Evolutionary conservation across 257 asterid species (phyloP).

Genomic region (Plectranthus barbatus): DNA sequence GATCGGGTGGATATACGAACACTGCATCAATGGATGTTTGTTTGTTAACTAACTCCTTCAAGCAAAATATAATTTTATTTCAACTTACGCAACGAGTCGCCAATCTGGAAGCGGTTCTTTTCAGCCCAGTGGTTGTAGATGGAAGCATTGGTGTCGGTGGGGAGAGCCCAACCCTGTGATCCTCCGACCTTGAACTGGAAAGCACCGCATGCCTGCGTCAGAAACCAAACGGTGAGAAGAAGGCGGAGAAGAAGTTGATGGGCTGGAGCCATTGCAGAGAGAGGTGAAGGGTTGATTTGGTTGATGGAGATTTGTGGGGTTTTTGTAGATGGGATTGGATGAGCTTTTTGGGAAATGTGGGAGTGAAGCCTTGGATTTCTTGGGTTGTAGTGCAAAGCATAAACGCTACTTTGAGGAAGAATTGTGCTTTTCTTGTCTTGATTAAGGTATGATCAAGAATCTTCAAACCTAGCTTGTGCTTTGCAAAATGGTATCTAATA

Average conservation of each 20-base stretch:
- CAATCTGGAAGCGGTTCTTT: slow-evolving; percentile 37
- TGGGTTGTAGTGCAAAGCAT: slow-evolving; percentile 29
- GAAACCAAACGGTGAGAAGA: slow-evolving; percentile 17
- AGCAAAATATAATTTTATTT: too few species aligned
- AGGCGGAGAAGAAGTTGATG: not conserved
- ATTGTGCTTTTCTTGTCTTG: slow-evolving; percentile 62
- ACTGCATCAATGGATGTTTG: slow-evolving; percentile 29
- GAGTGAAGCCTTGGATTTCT: slow-evolving; percentile 45
- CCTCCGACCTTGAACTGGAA: slow-evolving; percentile 70
- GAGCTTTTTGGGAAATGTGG: slow-evolving; percentile 29
- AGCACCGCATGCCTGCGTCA: slow-evolving; percentile 34
- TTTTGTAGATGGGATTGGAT: slow-evolving; percentile 41
- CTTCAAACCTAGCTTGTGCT: slow-evolving; percentile 39
- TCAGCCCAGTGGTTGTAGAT: slow-evolving; percentile 49
- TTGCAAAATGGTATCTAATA: not conserved
- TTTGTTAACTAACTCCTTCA: too few species aligned
- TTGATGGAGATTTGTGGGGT: too few species aligned
- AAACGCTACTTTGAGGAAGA: not conserved
- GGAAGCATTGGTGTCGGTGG: slow-evolving; percentile 40
- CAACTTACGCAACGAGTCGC: slow-evolving; percentile 40
- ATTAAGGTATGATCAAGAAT: too few species aligned
- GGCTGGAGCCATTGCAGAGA: too few species aligned
- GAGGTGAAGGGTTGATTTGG: too few species aligned
- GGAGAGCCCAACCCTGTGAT: slow-evolving; percentile 52
- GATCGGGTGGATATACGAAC: slow-evolving; percentile 40